Base-by-base conservation (phyloP, 1,284 basidiomycete species). In the Coniferiporia sulphurascens region DNA sequence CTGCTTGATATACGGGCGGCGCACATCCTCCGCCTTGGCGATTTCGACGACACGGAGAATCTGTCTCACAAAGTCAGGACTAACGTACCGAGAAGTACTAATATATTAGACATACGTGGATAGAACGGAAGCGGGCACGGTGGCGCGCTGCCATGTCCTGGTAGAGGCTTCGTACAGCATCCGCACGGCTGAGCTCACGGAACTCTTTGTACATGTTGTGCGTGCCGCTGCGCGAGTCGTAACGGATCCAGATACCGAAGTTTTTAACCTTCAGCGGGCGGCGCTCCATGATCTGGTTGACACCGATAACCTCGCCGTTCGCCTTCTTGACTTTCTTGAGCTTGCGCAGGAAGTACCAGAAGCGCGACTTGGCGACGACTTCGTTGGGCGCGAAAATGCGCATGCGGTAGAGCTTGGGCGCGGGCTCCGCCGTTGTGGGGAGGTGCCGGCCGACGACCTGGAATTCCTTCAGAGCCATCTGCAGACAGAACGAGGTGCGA, bases 131-230 rank as follows among this genome's bases (percentile, higher is more conserved):
- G 73, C 97, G 93, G 67, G 96, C 96, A 80, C 96, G 94, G 80
- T 99, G 97, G 68, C 95, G 87, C 65, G 96, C 95, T 71, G 97
- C 94, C 96, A 99, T 98, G 80, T 99, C 96, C 81, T 99, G 96
- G 87, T 99, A 99, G 76, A 98, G 81, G 69, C 88, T 82, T 84
- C 93, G 95, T 73, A 98, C 97, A 64, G 97, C 96, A 75, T 94
- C 95, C 63, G 93, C 89, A 67, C 97, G 90, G 69, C 84, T 85
- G 67, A 99, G 87, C 68, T 97, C 96, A 72, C 95, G 93, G 91
- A 93, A 98, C 83, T 99, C 96, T 85, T 90, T 91, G 84, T 91
- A 91, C 89, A 91, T 90, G 86, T 98, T 97, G 87, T 97, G 95
- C 60, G 95, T 98, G 65, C 95, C 95, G 53, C 93, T 96, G 70